These are phyloP conservation scores for Mycena leptocephala DNA, from an alignment of 768 basidiomycete species.

Conservation along the genomic window DNA sequence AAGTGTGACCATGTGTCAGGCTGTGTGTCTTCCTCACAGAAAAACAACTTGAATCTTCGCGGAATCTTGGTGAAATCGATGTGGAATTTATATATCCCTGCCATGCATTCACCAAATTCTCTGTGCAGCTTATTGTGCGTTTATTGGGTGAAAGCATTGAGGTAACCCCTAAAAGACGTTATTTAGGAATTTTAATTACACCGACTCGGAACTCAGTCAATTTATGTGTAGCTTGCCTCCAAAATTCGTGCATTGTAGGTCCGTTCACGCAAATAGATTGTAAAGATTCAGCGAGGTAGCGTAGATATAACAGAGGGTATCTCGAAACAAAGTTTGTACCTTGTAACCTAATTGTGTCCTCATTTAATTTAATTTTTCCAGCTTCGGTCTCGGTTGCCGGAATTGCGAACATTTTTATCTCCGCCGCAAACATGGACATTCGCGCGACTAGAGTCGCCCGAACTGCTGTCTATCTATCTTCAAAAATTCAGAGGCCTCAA, in stretches of 20 bases:
- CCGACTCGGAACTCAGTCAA: slow-evolving; percentile 97
- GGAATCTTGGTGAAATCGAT: slow-evolving; percentile 8
- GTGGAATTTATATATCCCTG: slow-evolving; percentile 91
- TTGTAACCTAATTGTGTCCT: slow-evolving; percentile 33
- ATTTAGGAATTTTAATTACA: slow-evolving; percentile 84
- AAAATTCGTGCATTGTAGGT: slow-evolving; percentile 77
- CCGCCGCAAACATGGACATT: slow-evolving; percentile 92
- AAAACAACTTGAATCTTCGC: too few relatives aligned
- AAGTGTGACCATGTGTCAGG: neutral
- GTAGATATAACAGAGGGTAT: slow-evolving; percentile 99
- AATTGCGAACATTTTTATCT: slow-evolving; percentile 97
- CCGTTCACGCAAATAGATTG: neutral
- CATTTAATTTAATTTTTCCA: slow-evolving; percentile 45
- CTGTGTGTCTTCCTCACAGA: neutral
- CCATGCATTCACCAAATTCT: slow-evolving; percentile 88
- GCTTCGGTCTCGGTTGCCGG: slow-evolving; percentile 92
- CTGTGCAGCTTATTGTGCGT: slow-evolving; percentile 90
- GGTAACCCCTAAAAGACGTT: slow-evolving; percentile 11
- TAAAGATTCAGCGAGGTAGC: slow-evolving; percentile 53
- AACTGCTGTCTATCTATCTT: slow-evolving; percentile 94
- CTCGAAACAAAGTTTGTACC: slow-evolving; percentile 86
- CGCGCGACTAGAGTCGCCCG: slow-evolving; percentile 91
- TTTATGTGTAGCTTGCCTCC: slow-evolving; percentile 89
- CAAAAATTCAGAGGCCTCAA: slow-evolving; percentile 95
- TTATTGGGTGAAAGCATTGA: neutral